A percentile compares a stretch with the other conserved stretches of the same genome.
phyloP scores from a whole-genome alignment of 2,329 filamentous ascomycete species.

The Diaporthe citrichinensis region DNA sequence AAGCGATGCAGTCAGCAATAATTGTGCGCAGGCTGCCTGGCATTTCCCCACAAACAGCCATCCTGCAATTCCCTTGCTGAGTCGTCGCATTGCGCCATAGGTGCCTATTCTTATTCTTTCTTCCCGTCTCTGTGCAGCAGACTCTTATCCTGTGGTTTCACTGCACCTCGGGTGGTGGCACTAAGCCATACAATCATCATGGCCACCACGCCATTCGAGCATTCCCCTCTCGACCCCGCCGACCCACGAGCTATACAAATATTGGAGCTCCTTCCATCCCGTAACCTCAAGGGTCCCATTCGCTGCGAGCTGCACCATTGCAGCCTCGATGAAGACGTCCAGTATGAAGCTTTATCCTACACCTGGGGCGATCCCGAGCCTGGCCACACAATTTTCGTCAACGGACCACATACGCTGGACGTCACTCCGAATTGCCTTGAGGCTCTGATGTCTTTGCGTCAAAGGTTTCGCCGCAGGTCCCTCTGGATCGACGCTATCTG shows the following conservation, averaged over 20 bases:
- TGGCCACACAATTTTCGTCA: neutral
- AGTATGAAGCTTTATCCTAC: constrained; percentile 14
- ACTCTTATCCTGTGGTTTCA: too few species aligned
- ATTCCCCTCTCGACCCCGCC: neutral
- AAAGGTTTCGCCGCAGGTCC: neutral
- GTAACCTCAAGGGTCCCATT: neutral
- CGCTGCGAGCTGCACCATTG: neutral
- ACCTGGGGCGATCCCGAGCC: neutral
- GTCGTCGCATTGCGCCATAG: neutral
- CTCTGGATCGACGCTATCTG: constrained; percentile 21
- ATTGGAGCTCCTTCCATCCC: neutral
- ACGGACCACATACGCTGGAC: neutral
- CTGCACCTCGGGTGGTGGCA: neutral
- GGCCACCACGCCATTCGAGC: neutral
- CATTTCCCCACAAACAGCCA: neutral
- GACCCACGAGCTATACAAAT: neutral
- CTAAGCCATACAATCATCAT: neutral
- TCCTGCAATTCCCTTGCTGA: neutral
- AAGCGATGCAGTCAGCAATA: neutral
- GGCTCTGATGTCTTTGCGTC: neutral
- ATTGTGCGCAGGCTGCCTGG: neutral
- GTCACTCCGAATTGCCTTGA: constrained; percentile 16
- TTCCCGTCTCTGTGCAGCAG: neutral
- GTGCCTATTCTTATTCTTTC: too few species aligned
- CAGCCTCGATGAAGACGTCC: neutral